Evolutionary conservation across 2,329 filamentous ascomycete genomes (phyloP), one percentile per base, ranked within the genome.

Genomic region (Calonectria ilicicola): DNA sequence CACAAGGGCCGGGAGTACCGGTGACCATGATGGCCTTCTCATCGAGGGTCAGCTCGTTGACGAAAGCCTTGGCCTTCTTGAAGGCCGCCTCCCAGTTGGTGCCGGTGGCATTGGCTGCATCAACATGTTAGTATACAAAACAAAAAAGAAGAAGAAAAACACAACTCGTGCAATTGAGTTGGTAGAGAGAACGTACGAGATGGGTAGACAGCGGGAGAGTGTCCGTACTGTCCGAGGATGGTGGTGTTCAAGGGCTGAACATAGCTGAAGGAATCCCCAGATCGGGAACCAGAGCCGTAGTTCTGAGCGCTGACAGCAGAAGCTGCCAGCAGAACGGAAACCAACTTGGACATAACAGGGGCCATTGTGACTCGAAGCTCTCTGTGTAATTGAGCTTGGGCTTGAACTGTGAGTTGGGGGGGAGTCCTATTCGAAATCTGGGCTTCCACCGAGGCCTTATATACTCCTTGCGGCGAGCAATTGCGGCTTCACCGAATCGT

Each of bases 191-290:
- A 81, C 84, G 70, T 78, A 86, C 84, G 84, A 40, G 83, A 82
- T 23, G 84, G 84, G 53, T 80, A 79, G 17, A 83, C 80, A 2
- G 83, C 72, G 12, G 81, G 81, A 5, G 83, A 84, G 76, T 85
- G 81, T 19, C 84, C 84, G 47, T 85, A 85, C 21, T 79, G 82
- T 27, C 81, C 82, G 15, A 85, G 79, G 46, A 86, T 85, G 27
- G 82, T 84, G 4, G 84, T 86, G 77, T 86, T 83, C 63, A 81
- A 70, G 5, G 84, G 84, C 74, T 86, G 84, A n/a, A 85, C 80
- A 72, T 82, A 83, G 72, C 73, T 81, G 74, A 86, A 86, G 56
- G 80, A 80, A 42, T 81, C 81, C 29, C 78, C 76, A 32, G 65
- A 44, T 27, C 80, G 79, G 4, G 69, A 72, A 21, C 72, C 53